Percentiles rank a stretch among this genome's conserved stretches.
Evolutionary conservation across 2,329 filamentous ascomycete species (phyloP).

Genomic region (Diaporthe australafricana): DNA sequence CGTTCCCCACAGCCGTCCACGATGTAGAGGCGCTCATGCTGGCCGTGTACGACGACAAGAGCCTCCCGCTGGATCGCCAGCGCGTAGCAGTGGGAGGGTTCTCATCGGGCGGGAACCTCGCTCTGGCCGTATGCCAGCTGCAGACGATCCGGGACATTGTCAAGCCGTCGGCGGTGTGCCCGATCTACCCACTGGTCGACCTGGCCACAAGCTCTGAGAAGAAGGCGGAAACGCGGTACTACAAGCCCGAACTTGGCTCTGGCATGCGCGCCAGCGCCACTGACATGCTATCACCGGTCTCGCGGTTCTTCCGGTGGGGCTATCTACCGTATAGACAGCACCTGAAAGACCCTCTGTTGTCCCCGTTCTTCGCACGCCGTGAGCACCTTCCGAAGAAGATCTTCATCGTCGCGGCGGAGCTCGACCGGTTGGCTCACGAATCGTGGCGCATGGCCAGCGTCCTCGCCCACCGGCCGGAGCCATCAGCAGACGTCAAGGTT

Average conservation of each 20-base stretch:
- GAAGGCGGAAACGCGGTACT: not conserved
- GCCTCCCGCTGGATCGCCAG: not conserved
- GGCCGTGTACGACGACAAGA: not conserved
- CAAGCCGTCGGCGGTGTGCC: not conserved
- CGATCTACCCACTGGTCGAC: not conserved
- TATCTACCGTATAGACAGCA: not conserved
- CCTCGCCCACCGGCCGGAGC: not conserved
- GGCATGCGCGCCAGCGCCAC: not conserved
- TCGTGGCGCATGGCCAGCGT: slow-evolving; percentile 1
- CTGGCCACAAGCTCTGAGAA: not conserved
- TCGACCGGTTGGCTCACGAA: not conserved
- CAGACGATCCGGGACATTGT: not conserved
- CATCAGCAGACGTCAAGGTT: not conserved
- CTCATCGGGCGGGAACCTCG: not conserved
- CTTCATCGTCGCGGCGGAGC: not conserved
- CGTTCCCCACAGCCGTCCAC: not conserved
- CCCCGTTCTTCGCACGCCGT: not conserved
- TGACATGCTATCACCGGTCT: not conserved
- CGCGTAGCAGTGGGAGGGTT: not conserved
- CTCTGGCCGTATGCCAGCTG: not conserved
- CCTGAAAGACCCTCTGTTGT: not conserved
- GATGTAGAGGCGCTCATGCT: slow-evolving; percentile 2
- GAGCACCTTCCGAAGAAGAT: not conserved
- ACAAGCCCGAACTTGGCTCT: not conserved
- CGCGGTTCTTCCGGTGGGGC: not conserved